Conservation (phyloP, 2,329 filamentous ascomycete species). For the Didymella pomorum region DNA sequence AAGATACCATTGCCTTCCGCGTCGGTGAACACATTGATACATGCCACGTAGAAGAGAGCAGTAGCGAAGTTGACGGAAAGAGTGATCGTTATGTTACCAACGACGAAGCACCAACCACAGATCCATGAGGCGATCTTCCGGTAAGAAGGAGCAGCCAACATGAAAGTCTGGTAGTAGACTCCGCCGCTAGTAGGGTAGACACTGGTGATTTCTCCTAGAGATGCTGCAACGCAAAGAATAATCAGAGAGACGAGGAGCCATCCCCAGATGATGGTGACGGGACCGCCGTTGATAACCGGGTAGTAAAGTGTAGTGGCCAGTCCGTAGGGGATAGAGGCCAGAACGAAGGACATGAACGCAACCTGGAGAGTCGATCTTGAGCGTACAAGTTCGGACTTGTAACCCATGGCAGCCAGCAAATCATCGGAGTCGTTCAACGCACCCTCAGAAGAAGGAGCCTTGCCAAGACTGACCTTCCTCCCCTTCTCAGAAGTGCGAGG, state of each 20-base stretch:
- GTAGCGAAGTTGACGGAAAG: constrained; percentile 82
- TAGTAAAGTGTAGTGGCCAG: constrained; percentile 74
- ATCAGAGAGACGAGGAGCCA: constrained; percentile 74
- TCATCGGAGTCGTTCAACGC: constrained; percentile 63
- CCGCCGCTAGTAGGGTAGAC: constrained; percentile 80
- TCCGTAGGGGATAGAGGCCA: constrained; percentile 78
- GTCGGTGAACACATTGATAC: constrained; percentile 63
- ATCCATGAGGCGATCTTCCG: constrained; percentile 73
- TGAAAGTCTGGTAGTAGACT: constrained; percentile 81
- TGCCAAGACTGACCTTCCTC: constrained; percentile 36
- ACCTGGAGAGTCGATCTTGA: constrained; percentile 73
- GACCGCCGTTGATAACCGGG: constrained; percentile 71
- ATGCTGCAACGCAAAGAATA: constrained; percentile 72
- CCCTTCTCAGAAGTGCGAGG: constrained; percentile 34
- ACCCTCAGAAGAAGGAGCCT: constrained; percentile 36
- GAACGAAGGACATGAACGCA: constrained; percentile 78
- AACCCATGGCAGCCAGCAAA: constrained; percentile 69
- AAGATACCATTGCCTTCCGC: constrained; percentile 57
- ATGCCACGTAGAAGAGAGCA: constrained; percentile 62
- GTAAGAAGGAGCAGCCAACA: constrained; percentile 69
- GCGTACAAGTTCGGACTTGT: constrained; percentile 70
- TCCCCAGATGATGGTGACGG: constrained; percentile 75
- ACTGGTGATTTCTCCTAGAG: constrained; percentile 76
- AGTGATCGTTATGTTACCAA: constrained; percentile 83
- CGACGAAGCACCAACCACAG: constrained; percentile 77